Evolutionary conservation across 106 monocot genomes (phyloP), one percentile per base, ranked within the genome.

Genomic region (Dendrobium officinale): DNA sequence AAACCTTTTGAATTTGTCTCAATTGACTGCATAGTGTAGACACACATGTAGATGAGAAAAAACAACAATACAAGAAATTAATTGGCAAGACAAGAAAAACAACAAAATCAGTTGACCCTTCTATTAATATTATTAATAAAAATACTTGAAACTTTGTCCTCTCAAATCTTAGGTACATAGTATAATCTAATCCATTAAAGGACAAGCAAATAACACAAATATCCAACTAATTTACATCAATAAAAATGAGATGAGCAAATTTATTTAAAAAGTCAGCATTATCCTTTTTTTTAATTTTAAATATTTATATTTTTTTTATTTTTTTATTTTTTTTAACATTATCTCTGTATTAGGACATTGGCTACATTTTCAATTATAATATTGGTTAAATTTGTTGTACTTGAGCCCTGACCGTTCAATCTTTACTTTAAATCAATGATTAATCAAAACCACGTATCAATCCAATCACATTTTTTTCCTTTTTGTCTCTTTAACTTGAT

Each of bases 1-100:
- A 92, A 77, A 45, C 97, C 94, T 82, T 92, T 87, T 37, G 87
- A 91, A 77, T 98, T 98, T 48, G 81, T 75, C 72, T 88, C 86
- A 81, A 92, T 91, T 17, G 85, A 91, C 97, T 94, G 81, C 37
- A 70, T 19, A 86, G 42, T 94, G 81, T 37, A 70, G 8, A 85
- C 42, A 77, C 72, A 49, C 43, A 83, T 51, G 19, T 74, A 67
- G 75, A 84, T 73, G 45, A 86, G 56, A 75, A 43, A 66, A 84
- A 70, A 49, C 33, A 68, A 2, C 54, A 18, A 9, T 61, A 15
- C 26, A 73, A 81, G 5, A 33, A 81, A 73, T 58, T 73, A 40
- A 17, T 17, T 24, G 42, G 43, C 42, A 31, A 43, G 22, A 55
- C 42, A 9, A 45, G 4, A 48, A 24, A 48, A 9, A 10, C 19